Evolutionary conservation across 257 asterid genomes (phyloP), one percentile per base, ranked within the genome.

Genomic region (Solanum raphanifolium): DNA sequence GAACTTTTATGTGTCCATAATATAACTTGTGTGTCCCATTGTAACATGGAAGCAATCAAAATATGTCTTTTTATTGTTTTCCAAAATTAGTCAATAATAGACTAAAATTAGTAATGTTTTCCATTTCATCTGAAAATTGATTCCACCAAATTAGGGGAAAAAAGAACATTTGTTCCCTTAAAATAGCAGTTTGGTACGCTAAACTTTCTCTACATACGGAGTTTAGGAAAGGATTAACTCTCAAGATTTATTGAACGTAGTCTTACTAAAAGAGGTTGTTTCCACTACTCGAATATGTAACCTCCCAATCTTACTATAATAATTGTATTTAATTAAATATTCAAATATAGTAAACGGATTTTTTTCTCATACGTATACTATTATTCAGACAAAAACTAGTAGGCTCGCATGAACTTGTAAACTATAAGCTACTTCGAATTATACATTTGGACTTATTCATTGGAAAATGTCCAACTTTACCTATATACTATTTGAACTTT

Each of bases 141-240:
- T 13, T 23, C 21, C 83, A 38, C 60, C 35, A n/a, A 39, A 41
- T 21, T 38, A 23, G 58, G n/a, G 16, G 2, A 3, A 75, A 23
- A n/a, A 12, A 5, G 39, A n/a, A 76, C 58, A 75, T 76, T 76
- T 76, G 18, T 21, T 35, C 29, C 29, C 48, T 46, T 43, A 43
- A 43, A 12, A 0, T 0, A 7, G 3, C 8, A 48, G 25, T 21
- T 58, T 0, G 13, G 0, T 58, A 58, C 0, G 3, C 5, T 58
- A 58, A 58, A 4, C 12, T 58, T 3, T 55, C 4, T 1, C 8
- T 20, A 55, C 0, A 10, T 4, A 1, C 0, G 1, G 1, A 3
- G 6, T 8, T 58, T 58, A 58, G 27, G 3, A 8, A 58, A 58
- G 0, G 3, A 21, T 58, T 3, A 4, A 4, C 3, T 2, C 0